Conservation (phyloP, 2,329 filamentous ascomycete genomes). For the Ambrosiella beaveri region DNA sequence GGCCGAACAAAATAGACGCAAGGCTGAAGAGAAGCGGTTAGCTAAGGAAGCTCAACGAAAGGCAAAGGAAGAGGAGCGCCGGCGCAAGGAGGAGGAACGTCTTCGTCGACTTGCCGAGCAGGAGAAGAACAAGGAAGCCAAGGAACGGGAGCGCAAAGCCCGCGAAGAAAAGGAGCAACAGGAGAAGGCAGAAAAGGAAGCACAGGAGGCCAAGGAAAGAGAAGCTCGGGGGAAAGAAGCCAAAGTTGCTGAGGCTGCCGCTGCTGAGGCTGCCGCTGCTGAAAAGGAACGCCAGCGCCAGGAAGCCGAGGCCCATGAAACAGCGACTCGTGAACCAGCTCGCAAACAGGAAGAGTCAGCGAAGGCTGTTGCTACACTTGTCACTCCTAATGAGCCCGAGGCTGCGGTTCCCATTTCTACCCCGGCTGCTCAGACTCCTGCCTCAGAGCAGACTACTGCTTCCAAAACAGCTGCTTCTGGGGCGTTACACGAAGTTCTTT, state of each 20-base stretch:
- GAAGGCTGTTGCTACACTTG: background rate
- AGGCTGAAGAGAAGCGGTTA: constrained; percentile 76
- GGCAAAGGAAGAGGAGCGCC: constrained; percentile 73
- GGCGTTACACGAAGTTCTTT: constrained; percentile 30
- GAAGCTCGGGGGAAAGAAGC: constrained; percentile 1
- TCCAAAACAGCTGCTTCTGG: constrained; percentile 1
- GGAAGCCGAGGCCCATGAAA: background rate
- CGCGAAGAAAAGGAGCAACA: constrained; percentile 57
- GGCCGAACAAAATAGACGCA: constrained; percentile 61
- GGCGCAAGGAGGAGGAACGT: constrained; percentile 72
- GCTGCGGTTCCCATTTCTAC: background rate
- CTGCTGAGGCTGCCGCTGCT: background rate
- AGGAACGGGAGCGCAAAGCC: constrained; percentile 59
- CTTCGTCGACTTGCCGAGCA: constrained; percentile 66
- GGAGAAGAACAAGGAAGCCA: constrained; percentile 45
- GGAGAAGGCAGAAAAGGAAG: constrained; percentile 41
- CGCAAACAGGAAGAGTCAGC: background rate
- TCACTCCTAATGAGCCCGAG: background rate
- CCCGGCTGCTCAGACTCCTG: background rate
- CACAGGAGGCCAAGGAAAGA: constrained; percentile 28
- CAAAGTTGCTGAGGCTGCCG: background rate
- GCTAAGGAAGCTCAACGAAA: constrained; percentile 84
- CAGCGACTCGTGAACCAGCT: background rate
- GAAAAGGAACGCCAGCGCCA: background rate
- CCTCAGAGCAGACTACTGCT: background rate